These are phyloP conservation scores for Alternaria brassicicola DNA, from an alignment of 2,329 filamentous ascomycete species.

Conservation along the genomic window DNA sequence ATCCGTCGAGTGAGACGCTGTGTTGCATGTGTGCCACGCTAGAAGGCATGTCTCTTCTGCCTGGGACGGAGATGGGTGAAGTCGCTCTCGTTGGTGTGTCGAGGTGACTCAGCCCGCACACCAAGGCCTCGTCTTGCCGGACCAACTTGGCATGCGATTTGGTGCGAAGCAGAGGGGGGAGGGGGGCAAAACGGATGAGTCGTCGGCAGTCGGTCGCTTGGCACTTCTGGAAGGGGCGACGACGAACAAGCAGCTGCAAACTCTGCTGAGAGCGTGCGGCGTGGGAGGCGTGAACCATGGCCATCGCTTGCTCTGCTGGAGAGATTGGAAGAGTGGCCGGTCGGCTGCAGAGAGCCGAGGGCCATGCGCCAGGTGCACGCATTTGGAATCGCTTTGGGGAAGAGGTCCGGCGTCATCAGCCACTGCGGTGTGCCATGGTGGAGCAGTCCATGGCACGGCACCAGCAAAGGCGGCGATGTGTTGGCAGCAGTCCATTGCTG, in stretches of 20 bases:
- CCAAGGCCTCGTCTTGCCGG: slow-evolving; percentile 19
- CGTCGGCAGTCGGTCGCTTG: slow-evolving; percentile 14
- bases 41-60: slow-evolving; percentile 25
- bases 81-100: slow-evolving; percentile 13
- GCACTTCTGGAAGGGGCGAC: slow-evolving; percentile 26
- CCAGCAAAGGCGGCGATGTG: slow-evolving; percentile 13
- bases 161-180: slow-evolving; percentile 10
- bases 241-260: slow-evolving; percentile 22
- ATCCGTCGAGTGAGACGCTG: slow-evolving; percentile 10
- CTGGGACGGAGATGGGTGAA: slow-evolving; percentile 21
- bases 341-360: slow-evolving; percentile 14
- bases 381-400: slow-evolving; percentile 16
- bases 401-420: slow-evolving; percentile 15
- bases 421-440: slow-evolving; percentile 5
- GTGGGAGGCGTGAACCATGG: slow-evolving; percentile 14
- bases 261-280: slow-evolving; percentile 10
- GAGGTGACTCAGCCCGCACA: slow-evolving; percentile 34
- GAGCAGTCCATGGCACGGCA: slow-evolving; percentile 1
- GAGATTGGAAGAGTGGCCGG: background rate
- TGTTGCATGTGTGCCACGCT: slow-evolving; percentile 10
- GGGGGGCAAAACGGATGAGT: slow-evolving; percentile 20
- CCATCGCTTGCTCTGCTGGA: background rate
- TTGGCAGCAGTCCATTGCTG: slow-evolving; percentile 24
- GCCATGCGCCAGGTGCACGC: slow-evolving; percentile 15
- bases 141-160: slow-evolving; percentile 20